Conservation (phyloP, 345 rosid species). For the Salix brachista region DNA sequence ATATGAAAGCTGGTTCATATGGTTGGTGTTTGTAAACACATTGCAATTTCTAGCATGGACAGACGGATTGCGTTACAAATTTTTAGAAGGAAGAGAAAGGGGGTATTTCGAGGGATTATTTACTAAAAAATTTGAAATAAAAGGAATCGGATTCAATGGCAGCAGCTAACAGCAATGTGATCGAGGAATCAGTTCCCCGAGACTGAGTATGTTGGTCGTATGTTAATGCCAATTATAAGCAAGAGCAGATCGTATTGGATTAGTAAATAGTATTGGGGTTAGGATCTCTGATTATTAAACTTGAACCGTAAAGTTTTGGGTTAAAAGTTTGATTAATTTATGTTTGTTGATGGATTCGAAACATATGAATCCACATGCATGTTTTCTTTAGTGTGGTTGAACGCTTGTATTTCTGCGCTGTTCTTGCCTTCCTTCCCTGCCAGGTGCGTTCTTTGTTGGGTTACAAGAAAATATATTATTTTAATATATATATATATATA, state of each 20-base stretch:
- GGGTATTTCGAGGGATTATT: neutral
- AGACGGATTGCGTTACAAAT: neutral
- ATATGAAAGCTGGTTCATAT: too few relatives aligned
- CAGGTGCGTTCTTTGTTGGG: neutral
- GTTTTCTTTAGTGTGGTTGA: neutral
- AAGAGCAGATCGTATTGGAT: neutral
- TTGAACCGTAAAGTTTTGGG: neutral
- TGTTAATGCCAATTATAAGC: conserved; percentile 4
- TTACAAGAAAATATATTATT: too few relatives aligned
- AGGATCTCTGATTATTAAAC: neutral
- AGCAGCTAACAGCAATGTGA: neutral
- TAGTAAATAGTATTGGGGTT: neutral
- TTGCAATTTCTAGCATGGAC: neutral
- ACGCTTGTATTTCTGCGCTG: neutral
- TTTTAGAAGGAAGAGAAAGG: neutral
- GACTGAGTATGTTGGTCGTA: conserved; percentile 49
- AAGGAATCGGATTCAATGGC: conserved; percentile 4
- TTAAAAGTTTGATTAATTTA: neutral
- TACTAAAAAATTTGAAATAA: neutral
- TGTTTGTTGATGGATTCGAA: neutral
- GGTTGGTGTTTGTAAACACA: neutral
- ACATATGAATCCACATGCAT: conserved; percentile 7
- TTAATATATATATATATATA: too few relatives aligned
- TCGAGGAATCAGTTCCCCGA: conserved; percentile 20
- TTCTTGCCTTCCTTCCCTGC: neutral